phyloP scores from a whole-genome alignment of 495 filamentous ascomycete genomes.

The Hypoxylon trugodes region DNA sequence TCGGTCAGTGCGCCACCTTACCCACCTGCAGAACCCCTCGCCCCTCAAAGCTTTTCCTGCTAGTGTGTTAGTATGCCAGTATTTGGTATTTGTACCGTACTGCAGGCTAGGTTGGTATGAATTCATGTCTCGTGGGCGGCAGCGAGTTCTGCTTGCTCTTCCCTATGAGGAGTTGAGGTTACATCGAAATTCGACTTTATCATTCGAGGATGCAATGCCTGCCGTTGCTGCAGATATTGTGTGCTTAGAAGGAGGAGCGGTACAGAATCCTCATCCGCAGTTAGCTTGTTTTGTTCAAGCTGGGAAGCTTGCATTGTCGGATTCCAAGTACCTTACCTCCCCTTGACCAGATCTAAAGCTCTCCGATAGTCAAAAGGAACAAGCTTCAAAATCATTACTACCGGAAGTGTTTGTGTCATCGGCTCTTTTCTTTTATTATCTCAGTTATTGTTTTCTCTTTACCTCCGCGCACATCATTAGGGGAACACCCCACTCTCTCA shows the following conservation, averaged over 20 bases:
- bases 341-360: conserved; percentile 28
- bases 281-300: conserved; percentile 19
- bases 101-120: conserved; percentile 21
- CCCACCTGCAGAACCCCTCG: conserved; percentile 43
- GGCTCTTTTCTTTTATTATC: conserved; percentile 30
- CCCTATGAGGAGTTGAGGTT: conserved; percentile 25
- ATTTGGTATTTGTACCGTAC: too few species aligned
- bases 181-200: conserved; percentile 18
- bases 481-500: conserved; percentile 24
- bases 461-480: conserved; percentile 17
- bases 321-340: conserved; percentile 29
- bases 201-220: conserved; percentile 18
- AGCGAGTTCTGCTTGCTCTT: conserved; percentile 12
- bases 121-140: conserved; percentile 32
- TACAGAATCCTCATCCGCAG: conserved; percentile 9
- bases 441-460: conserved; percentile 22
- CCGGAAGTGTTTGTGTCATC: conserved; percentile 15
- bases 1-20: conserved; percentile 37
- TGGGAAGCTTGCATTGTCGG: conserved; percentile 34
- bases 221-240: conserved; percentile 26
- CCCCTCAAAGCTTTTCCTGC: conserved; percentile 35
- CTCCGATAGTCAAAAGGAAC: conserved; percentile 16
- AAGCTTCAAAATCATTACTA: conserved; percentile 8
- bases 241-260: conserved; percentile 18
- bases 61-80: too few species aligned